Evolutionary conservation across 768 basidiomycete species (phyloP), one percentile per base, ranked within the genome.

Genomic region (Boletales sp.): DNA sequence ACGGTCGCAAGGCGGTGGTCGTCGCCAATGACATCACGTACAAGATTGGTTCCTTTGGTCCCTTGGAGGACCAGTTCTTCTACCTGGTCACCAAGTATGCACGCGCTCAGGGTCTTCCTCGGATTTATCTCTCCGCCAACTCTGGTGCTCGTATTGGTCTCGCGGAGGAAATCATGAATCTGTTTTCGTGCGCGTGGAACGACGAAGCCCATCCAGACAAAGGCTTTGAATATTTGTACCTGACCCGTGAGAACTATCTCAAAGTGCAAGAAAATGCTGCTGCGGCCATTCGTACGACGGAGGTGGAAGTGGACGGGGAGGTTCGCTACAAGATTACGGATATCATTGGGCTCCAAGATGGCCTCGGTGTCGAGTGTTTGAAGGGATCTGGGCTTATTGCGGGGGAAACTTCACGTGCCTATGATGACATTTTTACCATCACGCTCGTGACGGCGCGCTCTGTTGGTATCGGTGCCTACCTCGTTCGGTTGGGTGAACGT

Each of bases 361-460:
- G 96, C 50, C 80, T 98, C 15, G 95, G 96, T 62, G 96, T 99
- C 25, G 96, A 98, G 70, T 96, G 84, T 47, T 73, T 99, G 66
- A 92, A 78, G 68, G 96, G 96, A 39, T 98, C 96, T 25, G 96
- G 95, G 68, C 83, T 99, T 56, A 98, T 99, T 63, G 96, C 96
- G 33, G 96, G 96, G 41, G 96, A 96, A 70, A 99, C 96, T 0
- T 95, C 94, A 32, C 84, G 96, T 32, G 96, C 96, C 1, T 99
- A 99, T 70, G 95, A 98, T 61, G 96, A 99, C 65, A 97, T 99
- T 66, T 99, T 99, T 78, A 99, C 96, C 43, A 95, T 98, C 70
- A 98, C 96, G 10, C 83, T 99, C 61, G 96, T 99, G 57, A 96
- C 94, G 39, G 96, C 94, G 57, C 91, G 96, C 42, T 98, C 96